Evolutionary conservation across 306 rosid genomes (phyloP), one percentile per base, ranked within the genome.

Genomic region (Quercus agrifolia): DNA sequence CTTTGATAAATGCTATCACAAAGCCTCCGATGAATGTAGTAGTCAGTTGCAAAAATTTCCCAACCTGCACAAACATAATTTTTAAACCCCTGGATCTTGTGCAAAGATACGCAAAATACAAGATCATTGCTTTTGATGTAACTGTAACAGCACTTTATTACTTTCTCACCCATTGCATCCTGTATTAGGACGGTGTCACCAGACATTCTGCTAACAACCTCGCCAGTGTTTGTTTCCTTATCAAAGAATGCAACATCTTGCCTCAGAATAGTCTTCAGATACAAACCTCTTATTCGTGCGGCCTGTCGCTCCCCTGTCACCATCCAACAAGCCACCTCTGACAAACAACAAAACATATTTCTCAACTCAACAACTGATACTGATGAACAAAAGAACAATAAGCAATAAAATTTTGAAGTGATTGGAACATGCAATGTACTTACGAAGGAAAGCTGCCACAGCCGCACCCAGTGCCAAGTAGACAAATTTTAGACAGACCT

Each of bases 1-100:
- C 97, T 86, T 86, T 85, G 83, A 83, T 31, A 81, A 92, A 89
- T 76, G 95, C 97, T 76, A 92, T 80, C 17, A 80, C 44, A 76
- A 92, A 83, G 25, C 95, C 92, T 74, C 90, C 97, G 2, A 85
- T 25, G 82, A 92, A 89, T 14, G 86, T 79, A 21, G 89, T 33
- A 62, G 83, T 19, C 6, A 87, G 77, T 30, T 92, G 95, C 79
- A 90, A 51, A 81, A 88, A 81, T 59, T 86, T 86, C 61, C 95
- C 97, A 72, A 92, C 97, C 97, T 92, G 86, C 83, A 82, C 5
- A 56, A 74, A 66, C 27, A 31, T 15, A 33, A 13, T 49, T 11
- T 49, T 59, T 5, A 56, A 56, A 75, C 7, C 21, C 38, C 74
- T 27, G 23, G 20, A 46, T 30, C 41, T 14, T 31, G 20, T 17